These are phyloP conservation scores for Herpetospermum pedunculosum DNA, from an alignment of 306 rosid species.

Conservation along the genomic window DNA sequence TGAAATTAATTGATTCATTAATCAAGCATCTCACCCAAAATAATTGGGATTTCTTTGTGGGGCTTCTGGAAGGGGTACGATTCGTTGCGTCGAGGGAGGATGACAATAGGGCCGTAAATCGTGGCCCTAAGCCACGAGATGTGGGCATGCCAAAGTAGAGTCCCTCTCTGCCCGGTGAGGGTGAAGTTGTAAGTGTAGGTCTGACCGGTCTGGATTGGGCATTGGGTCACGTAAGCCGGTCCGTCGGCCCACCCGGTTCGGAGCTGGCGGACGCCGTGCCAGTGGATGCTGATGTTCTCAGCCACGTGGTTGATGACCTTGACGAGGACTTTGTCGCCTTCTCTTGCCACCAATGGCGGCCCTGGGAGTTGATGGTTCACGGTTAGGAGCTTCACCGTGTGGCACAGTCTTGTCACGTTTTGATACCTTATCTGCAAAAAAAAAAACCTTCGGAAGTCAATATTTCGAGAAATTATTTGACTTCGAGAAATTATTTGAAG, in stretches of 20 bases:
- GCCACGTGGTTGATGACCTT: conserved; percentile 56
- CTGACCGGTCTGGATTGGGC: conserved; percentile 64
- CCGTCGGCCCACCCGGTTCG: conserved; percentile 75
- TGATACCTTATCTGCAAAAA: conserved; percentile 34
- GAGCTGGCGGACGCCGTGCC: conserved; percentile 74
- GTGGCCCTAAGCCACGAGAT: conserved; percentile 69
- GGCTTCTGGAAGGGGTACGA: conserved; percentile 69
- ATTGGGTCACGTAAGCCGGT: conserved; percentile 80
- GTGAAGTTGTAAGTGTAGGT: conserved; percentile 63
- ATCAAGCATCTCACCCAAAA: conserved; percentile 38
- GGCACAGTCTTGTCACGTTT: conserved; percentile 51
- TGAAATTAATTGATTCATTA: neutral
- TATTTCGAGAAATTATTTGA: too few relatives aligned
- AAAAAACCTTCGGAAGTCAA: too few relatives aligned
- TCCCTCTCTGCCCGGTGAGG: conserved; percentile 64
- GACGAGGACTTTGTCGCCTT: conserved; percentile 57
- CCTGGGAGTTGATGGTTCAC: conserved; percentile 73
- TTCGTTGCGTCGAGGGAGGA: conserved; percentile 52
- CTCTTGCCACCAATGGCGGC: conserved; percentile 59
- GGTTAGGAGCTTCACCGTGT: conserved; percentile 48
- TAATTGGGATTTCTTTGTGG: conserved; percentile 47
- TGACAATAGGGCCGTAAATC: conserved; percentile 61
- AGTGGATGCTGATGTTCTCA: conserved; percentile 59
- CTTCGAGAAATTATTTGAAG: too few relatives aligned
- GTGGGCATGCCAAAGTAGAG: conserved; percentile 80